Base-by-base conservation (phyloP, 148 eudicot genomes). In the Fagopyrum homotropicum region DNA sequence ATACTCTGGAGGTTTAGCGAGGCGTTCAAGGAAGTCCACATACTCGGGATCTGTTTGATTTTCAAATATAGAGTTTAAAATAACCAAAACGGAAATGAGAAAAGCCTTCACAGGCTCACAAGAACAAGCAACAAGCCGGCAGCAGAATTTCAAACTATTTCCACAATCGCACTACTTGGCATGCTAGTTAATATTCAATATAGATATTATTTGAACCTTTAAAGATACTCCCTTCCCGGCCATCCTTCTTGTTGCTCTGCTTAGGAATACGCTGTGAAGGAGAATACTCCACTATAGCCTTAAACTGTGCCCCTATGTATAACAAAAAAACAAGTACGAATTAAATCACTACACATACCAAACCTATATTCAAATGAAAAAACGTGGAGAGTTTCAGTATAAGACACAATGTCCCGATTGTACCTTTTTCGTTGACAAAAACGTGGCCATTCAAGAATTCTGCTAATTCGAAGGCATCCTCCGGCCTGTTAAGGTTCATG, bases 401-500 rank as follows among this genome's bases (percentile, higher is more conserved):
- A 60, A 9, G 43, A 60, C 2, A 26, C 35, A 57, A 57, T 57
- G 63, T 57, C 59, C 12, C 15, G 26, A 72, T 5, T 14, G 43
- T 79, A 84, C 87, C 87, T 84, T 84, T 84, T 71, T 84, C 87
- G 73, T 84, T 84, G 81, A 84, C 87, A 70, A 84, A 84, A 72
- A 84, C 85, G 45, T 84, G 87, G 26, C 87, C 87, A 8, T 78
- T 82, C 59, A 84, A 84, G 75, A 84, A 84, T 54, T 84, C 87
- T 0, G 87, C 81, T 73, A 84, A 84, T 50, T 77, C 85, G 64
- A 77, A 77, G 75, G 82, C 87, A 78, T 79, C 84, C 17, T 84
- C 87, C 45, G 83, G 87, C 45, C 60, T 75, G 77, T 82, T 82
- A 81, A 84, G 82, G 69, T 82, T 84, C 43, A 84, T 6, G 45